Base-by-base conservation (phyloP, 345 rosid species). In the Melaleuca quinquenervia region DNA sequence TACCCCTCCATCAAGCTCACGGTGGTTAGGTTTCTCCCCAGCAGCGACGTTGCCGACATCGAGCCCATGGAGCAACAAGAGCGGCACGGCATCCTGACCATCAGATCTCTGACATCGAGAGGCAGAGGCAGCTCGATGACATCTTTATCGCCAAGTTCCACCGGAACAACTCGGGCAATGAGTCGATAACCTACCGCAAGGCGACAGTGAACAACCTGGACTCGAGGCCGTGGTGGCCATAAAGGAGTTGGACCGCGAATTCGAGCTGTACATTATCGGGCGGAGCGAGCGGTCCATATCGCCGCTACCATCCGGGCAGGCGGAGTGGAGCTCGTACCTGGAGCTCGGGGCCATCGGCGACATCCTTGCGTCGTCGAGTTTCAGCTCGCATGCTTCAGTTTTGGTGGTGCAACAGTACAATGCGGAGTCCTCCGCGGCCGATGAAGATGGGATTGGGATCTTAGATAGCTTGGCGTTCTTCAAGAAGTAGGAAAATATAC, bases 291-390 rank as follows among this genome's bases (percentile, higher is more conserved):
- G 87, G 29, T 58, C 53, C 11, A 45, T 86, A 16, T 86, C 92
- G 7, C 88, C 92, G 11, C 76, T 89, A n/a, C n/a, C 64, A 88
- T 90, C 84, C 12, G 90, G 86, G 11, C 45, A 89, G 41, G 45
- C 87, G 12, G 92, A 90, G 20, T 89, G 90, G 90, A 85, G 89
- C 80, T 91, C 88, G 60, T 89, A 58, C 80, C 89, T 87, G 2
- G 93, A 92, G 83, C 88, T 91, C 10, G 92, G 93, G 0, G 85
- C 90, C 3, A n/a, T 89, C 7, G 92, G 90, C 20, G 91, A 91
- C 83, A 15, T 87, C 44, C 64, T 91, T 26, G 88, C 74, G 3
- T 84, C 88, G 15, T 88, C 91, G 24, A 45, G 58, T 52, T 88
- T 87, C 52, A 86, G 87, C 11, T 3, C 7, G 21, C 55, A 49